These are phyloP conservation scores for Trichoderma afroharzianum DNA, from an alignment of 2,329 filamentous ascomycete species.

Conservation along the genomic window DNA sequence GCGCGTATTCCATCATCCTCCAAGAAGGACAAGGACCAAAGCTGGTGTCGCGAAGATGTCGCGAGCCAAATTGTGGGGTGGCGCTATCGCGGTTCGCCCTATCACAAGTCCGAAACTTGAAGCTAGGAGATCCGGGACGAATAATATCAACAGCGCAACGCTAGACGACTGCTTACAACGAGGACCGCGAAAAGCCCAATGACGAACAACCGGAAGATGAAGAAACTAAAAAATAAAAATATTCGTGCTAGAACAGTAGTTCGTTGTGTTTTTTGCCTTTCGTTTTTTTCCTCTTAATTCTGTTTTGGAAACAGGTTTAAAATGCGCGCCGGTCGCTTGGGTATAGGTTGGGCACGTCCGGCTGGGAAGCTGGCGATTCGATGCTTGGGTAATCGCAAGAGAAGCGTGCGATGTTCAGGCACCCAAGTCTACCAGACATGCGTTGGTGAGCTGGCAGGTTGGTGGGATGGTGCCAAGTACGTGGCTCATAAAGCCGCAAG, in stretches of 20 bases:
- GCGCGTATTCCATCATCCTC: conserved; percentile 70
- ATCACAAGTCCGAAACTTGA: conserved; percentile 14
- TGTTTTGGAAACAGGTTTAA: conserved; percentile 29
- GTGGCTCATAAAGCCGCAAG: conserved; percentile 52
- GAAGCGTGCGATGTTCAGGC: conserved; percentile 43
- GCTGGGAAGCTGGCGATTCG: conserved; percentile 24
- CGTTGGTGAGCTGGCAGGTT: conserved; percentile 60
- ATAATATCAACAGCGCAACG: conserved; percentile 19
- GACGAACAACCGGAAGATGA: conserved; percentile 25
- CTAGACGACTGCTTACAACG: conserved; percentile 10
- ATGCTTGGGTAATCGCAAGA: conserved; percentile 33
- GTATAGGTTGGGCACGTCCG: conserved; percentile 46
- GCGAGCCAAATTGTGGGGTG: conserved; percentile 21
- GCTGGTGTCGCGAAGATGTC: conserved; percentile 24
- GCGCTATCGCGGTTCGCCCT: conserved; percentile 23
- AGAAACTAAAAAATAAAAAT: background rate
- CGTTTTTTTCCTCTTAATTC: background rate
- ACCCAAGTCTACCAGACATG: conserved; percentile 56
- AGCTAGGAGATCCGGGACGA: conserved; percentile 17
- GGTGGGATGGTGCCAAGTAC: conserved; percentile 45
- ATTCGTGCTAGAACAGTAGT: conserved; percentile 26
- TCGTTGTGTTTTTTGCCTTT: background rate
- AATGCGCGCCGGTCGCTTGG: conserved; percentile 35
- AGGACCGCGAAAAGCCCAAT: conserved; percentile 17
- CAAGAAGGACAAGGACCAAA: conserved; percentile 24